A percentile compares a stretch with the other conserved stretches of the same genome.
Evolutionary conservation across 163 green algal genomes (phyloP).

Genomic region (Scenedesmus sp.): DNA sequence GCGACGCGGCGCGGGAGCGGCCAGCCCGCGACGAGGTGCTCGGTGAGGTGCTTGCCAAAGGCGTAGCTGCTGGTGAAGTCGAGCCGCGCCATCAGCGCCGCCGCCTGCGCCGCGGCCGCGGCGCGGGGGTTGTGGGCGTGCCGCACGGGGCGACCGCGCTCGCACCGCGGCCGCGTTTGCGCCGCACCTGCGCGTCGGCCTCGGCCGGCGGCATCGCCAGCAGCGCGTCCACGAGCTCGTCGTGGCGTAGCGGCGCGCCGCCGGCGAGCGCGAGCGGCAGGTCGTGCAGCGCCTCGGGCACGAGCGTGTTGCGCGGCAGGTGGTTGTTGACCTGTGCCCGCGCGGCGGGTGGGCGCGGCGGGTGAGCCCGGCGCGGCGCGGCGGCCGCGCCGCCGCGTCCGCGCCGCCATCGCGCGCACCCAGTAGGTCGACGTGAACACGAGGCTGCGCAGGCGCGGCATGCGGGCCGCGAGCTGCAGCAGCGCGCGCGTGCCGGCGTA

Average conservation of each 20-base stretch:
- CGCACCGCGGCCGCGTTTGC: background rate
- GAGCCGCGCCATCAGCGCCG: background rate
- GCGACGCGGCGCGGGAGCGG: background rate
- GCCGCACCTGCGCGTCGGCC: slow-evolving; percentile 3
- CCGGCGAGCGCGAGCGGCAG: slow-evolving; percentile 31
- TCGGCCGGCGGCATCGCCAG: background rate
- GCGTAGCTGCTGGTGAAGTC: slow-evolving; percentile 56
- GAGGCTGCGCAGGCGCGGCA: slow-evolving; percentile 44
- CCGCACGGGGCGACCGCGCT: background rate
- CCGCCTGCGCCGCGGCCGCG: background rate
- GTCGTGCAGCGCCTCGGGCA: slow-evolving; percentile 48
- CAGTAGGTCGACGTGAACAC: slow-evolving; percentile 58
- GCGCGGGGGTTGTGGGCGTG: no score
- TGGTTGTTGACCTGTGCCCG: slow-evolving; percentile 65
- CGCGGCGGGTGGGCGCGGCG: no score
- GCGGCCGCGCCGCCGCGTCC: no score
- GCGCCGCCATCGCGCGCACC: no score
- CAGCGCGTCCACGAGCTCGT: slow-evolving; percentile 9
- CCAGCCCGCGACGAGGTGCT: slow-evolving; percentile 48
- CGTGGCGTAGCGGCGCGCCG: background rate
- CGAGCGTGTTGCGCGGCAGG: slow-evolving; percentile 32
- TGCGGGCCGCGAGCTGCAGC: slow-evolving; percentile 39
- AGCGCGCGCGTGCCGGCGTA: slow-evolving; percentile 53
- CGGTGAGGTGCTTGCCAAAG: slow-evolving; percentile 58
- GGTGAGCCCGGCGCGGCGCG: no score